Percentiles rank a stretch among this genome's conserved stretches.
phyloP scores from a whole-genome alignment of 257 asterid genomes.

The Solanum pinnatisectum region DNA sequence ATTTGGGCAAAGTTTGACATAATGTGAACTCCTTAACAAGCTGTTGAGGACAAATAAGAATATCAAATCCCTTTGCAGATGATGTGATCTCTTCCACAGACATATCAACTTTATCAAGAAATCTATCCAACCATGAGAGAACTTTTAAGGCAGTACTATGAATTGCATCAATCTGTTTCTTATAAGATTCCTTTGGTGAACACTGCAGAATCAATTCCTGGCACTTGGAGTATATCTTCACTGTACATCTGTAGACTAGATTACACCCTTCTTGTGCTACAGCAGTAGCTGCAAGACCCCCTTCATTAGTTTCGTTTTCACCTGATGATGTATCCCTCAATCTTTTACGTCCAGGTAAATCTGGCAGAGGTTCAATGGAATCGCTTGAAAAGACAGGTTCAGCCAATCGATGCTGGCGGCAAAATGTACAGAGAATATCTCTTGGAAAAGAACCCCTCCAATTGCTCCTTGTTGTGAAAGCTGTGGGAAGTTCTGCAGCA shows the following conservation, averaged over 20 bases:
- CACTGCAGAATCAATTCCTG: slow-evolving; percentile 55
- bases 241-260: slow-evolving; percentile 44
- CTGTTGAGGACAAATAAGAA: slow-evolving; percentile 35
- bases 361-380: slow-evolving; percentile 19
- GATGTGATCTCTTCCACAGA: slow-evolving; percentile 32
- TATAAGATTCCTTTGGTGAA: slow-evolving; percentile 53
- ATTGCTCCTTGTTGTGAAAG: slow-evolving; percentile 51
- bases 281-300: slow-evolving; percentile 9
- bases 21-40: slow-evolving; percentile 38
- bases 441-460: slow-evolving; percentile 88
- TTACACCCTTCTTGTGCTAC: slow-evolving; percentile 17
- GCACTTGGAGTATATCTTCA: slow-evolving; percentile 49
- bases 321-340: slow-evolving; percentile 34
- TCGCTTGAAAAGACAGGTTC: slow-evolving; percentile 60
- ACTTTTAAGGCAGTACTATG: slow-evolving; percentile 65
- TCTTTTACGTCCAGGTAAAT: slow-evolving; percentile 46
- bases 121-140: slow-evolving; percentile 57
- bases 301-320: slow-evolving; percentile 22
- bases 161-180: slow-evolving; percentile 59
- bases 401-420: slow-evolving; percentile 66
- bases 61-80: slow-evolving; percentile 40
- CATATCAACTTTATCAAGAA: slow-evolving; percentile 36
- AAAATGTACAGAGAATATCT: slow-evolving; percentile 65
- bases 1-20: slow-evolving; percentile 36
- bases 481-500: slow-evolving; percentile 67